A percentile compares a stretch with the other conserved stretches of the same genome.
Conservation (phyloP, 495 filamentous ascomycete genomes). For the Aspergillus avenaceus region DNA sequence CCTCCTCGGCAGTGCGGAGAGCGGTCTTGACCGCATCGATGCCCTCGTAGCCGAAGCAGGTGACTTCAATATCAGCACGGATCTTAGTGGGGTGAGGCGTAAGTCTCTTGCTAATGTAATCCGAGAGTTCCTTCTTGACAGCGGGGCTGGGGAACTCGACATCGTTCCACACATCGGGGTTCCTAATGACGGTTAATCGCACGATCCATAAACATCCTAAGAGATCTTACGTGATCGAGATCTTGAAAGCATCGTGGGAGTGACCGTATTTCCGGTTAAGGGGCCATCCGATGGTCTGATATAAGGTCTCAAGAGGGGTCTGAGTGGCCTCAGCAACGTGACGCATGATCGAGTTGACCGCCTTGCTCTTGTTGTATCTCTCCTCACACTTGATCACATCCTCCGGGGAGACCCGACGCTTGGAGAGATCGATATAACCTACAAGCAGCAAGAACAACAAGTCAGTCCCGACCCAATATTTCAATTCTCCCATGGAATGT, state of each 20-base stretch:
- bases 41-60: slow-evolving; percentile 96
- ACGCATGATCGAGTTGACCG: slow-evolving; percentile 96
- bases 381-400: slow-evolving; percentile 98
- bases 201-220: not conserved
- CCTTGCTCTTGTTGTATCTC: slow-evolving; percentile 99
- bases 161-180: slow-evolving; percentile 93
- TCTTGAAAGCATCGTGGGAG: slow-evolving; percentile 95
- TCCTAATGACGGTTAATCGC: slow-evolving; percentile 47
- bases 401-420: slow-evolving; percentile 94
- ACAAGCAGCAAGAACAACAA: slow-evolving; percentile 10
- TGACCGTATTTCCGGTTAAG: slow-evolving; percentile 97
- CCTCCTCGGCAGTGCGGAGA: slow-evolving; percentile 79
- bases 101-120: slow-evolving; percentile 92
- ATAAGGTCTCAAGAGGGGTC: slow-evolving; percentile 87
- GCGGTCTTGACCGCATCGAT: slow-evolving; percentile 96
- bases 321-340: slow-evolving; percentile 96
- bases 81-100: slow-evolving; percentile 98
- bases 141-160: slow-evolving; percentile 80
- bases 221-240: slow-evolving; percentile 85
- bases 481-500: not conserved
- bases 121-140: slow-evolving; percentile 81
- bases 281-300: slow-evolving; percentile 93
- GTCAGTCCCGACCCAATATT: slow-evolving; percentile 18
- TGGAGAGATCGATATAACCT: slow-evolving; percentile 98
- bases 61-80: slow-evolving; percentile 95